Base-by-base conservation (phyloP, 2,329 filamentous ascomycete genomes). In the Penicillium sp. region DNA sequence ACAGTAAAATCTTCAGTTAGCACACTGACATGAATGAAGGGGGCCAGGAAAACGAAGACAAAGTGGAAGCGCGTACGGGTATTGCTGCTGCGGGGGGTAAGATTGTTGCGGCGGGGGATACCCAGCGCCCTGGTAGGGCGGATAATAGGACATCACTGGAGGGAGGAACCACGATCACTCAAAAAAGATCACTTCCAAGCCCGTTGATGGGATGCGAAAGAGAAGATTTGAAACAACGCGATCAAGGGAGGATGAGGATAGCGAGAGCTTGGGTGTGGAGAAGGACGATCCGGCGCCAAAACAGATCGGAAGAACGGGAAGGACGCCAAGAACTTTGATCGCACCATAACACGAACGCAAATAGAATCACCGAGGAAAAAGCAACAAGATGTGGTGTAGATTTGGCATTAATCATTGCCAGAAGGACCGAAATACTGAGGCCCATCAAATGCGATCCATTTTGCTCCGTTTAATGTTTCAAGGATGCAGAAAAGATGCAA, bases 71-170 rank as follows among this genome's bases (percentile, higher is more conserved):
- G 68, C 75, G 70, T 72, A 79, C 73, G 74, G 75, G 54, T 79
- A 78, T 54, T 71, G 74, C 57, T 77, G 75, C 57, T 77, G 75
- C 57, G 75, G 71, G 54, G 73, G 74, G 61, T 79, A 79, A 59
- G 71, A 69, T 61, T 74, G 71, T 65, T 73, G 76, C 55, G 70
- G 78, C 66, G 82, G 85, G 81, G 83, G 81, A 68, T 84, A 84
- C 63, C 82, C 82, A 65, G 83, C 80, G 56, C 82, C 82, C 72
- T 81, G 78, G 70, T 87, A 86, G 50, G 82, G 82, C 65, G 84
- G 85, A 73, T 87, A 89, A 70, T 85, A 86, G 66, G 87, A 88
- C 87, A 89, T 89, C 58, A 66, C 68, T 60, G 51, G 50, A 39
- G 50, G 41, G 43, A 51, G 34, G 20, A n/a, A 14, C 37, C 17